Evolutionary conservation across 2,329 filamentous ascomycete species (phyloP), one percentile per base, ranked within the genome.

Genomic region (Rhinocladiella similis): DNA sequence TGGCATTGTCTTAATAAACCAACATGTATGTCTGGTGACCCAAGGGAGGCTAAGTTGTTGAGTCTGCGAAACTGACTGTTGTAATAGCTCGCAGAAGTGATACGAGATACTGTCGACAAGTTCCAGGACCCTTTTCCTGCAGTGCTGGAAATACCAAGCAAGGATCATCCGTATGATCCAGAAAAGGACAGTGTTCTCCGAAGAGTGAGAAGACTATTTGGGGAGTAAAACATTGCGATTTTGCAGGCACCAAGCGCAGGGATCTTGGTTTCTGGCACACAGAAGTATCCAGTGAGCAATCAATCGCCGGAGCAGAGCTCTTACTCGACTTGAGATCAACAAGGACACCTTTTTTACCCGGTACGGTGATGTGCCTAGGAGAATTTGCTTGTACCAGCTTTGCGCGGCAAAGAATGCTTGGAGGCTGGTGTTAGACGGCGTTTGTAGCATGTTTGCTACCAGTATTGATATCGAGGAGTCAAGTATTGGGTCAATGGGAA

Each of bases 151-250:
- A 97, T 99, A 59, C 94, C 94, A 20, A 96, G 91, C 77, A 99
- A 99, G 81, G 94, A 99, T 73, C 94, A 99, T 73, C 94, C 94
- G 1, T 99, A 99, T 71, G 93, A 99, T 68, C 94, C 94, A 0
- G 94, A 99, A 77, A 99, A 99, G 80, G 94, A 99, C 74, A 97
- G 93, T 70, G 93, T 99, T 42, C 74, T 99, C 75, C 89, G 92
- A 77, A 83, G 94, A 65, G 94, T 99, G 63, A 79, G 84, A 71
- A 84, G 86, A 68, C 69, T 90, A 62, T 88, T 88, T 74, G 85
- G 85, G 64, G 85, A 81, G 67, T 80, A 35, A 54, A 16, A 13
- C 22, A 13, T 13, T 22, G 12, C 9, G 22, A 18, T 3, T 35
- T 14, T 47, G 14, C 25, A 33, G n/a, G 38, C 38, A 12, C 5